Percentiles rank a stretch among this genome's conserved stretches.
Conservation (phyloP, 2,329 filamentous ascomycete genomes). For the Metarhizium rileyi region DNA sequence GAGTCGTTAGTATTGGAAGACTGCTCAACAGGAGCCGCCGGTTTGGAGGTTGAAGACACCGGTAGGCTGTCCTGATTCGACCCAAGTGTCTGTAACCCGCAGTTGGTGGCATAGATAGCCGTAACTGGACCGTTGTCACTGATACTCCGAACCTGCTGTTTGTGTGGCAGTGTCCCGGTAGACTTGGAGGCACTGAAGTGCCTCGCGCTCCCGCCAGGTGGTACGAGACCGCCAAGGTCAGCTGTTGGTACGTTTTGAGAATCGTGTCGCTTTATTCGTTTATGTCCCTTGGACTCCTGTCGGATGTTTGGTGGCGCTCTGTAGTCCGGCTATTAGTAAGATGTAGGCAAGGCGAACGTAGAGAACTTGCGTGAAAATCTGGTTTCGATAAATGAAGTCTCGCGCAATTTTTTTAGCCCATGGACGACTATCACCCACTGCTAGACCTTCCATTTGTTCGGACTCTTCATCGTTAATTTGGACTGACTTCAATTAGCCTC, state of each 20-base stretch:
- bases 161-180: background rate
- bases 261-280: background rate
- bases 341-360: background rate
- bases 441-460: constrained; percentile 13
- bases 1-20: background rate
- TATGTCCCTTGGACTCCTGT: background rate
- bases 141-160: background rate
- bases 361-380: constrained; percentile 6
- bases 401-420: constrained; percentile 11
- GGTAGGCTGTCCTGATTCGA: background rate
- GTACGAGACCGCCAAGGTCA: constrained; percentile 2
- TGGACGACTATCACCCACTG: constrained; percentile 11
- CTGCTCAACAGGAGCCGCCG: background rate
- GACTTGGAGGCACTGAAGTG: background rate
- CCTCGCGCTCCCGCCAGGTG: background rate
- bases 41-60: background rate
- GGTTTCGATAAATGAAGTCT: constrained; percentile 6
- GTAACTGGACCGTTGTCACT: background rate
- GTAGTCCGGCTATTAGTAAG: background rate
- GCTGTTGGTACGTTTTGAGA: background rate
- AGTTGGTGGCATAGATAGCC: background rate
- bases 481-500: constrained; percentile 7
- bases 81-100: background rate
- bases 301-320: constrained; percentile 10
- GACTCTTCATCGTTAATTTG: constrained; percentile 14